Conservation (phyloP, 2,329 filamentous ascomycete genomes). For the Verticillium isaacii region DNA sequence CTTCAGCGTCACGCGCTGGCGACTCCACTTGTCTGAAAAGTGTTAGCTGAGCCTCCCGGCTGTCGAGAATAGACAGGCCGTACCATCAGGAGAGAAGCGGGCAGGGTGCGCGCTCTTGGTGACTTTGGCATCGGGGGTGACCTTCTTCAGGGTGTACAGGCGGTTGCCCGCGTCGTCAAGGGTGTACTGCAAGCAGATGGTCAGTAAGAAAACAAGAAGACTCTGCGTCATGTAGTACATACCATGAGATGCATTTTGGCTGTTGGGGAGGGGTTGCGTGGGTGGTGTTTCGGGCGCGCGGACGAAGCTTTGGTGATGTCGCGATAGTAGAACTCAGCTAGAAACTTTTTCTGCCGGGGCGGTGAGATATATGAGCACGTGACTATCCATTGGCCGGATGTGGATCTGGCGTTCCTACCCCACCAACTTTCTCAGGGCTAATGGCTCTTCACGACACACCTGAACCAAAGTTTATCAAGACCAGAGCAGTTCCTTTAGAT, state of each 20-base stretch:
- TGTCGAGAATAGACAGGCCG: background rate
- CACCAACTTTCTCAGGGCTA: too few species aligned
- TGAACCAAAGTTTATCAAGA: too few species aligned
- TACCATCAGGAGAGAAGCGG: constrained; percentile 80
- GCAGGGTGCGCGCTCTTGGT: constrained; percentile 96
- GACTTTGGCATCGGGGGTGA: constrained; percentile 73
- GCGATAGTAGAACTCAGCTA: background rate
- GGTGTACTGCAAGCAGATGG: constrained; percentile 66
- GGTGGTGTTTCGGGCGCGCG: background rate
- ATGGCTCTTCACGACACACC: too few species aligned
- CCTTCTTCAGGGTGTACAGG: constrained; percentile 92
- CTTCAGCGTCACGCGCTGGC: constrained; percentile 92
- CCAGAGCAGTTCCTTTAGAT: too few species aligned
- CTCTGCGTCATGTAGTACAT: background rate
- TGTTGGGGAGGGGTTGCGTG: background rate
- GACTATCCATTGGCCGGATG: background rate
- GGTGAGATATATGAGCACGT: background rate
- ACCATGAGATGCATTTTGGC: constrained; percentile 1
- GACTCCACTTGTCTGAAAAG: constrained; percentile 80
- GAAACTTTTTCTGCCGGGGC: background rate
- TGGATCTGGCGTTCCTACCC: too few species aligned
- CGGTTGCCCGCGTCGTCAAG: constrained; percentile 79
- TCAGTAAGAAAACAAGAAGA: background rate
- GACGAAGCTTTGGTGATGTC: background rate
- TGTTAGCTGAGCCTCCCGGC: background rate